A percentile compares a stretch with the other conserved stretches of the same genome.
phyloP scores from a whole-genome alignment of 306 rosid genomes.

The Inga leiocalycina region DNA sequence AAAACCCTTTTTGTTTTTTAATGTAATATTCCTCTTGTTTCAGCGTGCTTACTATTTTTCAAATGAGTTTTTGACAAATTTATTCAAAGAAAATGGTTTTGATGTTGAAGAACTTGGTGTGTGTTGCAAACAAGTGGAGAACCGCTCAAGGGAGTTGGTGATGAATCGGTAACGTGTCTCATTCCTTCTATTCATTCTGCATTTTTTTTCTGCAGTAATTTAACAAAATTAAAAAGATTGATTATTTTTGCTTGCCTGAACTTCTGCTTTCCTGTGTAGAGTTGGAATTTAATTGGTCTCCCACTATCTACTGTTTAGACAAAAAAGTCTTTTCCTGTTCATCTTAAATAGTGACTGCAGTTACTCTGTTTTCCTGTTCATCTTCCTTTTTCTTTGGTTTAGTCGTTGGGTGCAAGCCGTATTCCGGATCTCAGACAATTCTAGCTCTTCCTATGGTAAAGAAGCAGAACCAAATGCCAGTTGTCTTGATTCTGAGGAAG shows the following conservation, averaged over 20 bases:
- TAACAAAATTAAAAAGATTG: constrained; percentile 1
- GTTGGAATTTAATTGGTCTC: constrained; percentile 18
- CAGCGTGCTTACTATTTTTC: constrained; percentile 98
- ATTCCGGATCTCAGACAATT: constrained; percentile 55
- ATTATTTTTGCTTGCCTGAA: constrained; percentile 20
- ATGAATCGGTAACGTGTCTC: constrained; percentile 75
- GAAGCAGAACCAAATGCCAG: constrained; percentile 38
- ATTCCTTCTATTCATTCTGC: constrained; percentile 12
- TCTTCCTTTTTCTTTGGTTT: constrained; percentile 32
- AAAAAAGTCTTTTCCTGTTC: not conserved
- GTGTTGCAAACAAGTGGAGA: constrained; percentile 96
- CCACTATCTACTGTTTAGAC: not conserved
- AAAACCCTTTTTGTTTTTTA: constrained; percentile 18
- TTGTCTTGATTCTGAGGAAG: constrained; percentile 31
- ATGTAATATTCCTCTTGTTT: constrained; percentile 28
- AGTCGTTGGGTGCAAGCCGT: constrained; percentile 98
- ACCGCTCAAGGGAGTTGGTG: constrained; percentile 79
- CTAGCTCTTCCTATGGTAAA: constrained; percentile 36
- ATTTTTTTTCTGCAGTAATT: not conserved
- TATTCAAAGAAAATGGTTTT: constrained; percentile 85
- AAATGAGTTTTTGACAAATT: constrained; percentile 73
- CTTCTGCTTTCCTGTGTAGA: constrained; percentile 9
- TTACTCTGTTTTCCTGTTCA: not conserved
- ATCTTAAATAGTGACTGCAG: constrained; percentile 1
- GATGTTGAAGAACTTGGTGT: constrained; percentile 62